Evolutionary conservation across 176 grass and related monocot species (phyloP), one percentile per base, ranked within the genome.

Genomic region (Eleusine indica): DNA sequence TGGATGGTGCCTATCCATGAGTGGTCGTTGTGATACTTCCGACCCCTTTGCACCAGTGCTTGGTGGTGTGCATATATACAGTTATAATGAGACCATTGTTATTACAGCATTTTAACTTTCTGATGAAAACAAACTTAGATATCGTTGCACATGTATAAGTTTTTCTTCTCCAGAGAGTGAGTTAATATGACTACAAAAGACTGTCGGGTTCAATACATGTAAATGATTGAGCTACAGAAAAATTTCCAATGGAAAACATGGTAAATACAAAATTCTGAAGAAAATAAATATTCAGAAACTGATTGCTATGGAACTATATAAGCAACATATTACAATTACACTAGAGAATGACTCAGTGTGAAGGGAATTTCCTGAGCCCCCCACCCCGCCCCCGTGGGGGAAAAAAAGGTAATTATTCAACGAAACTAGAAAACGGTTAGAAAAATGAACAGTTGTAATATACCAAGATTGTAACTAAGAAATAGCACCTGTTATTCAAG

Each of bases 31-130:
- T 90, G 77, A 91, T 89, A 83, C 65, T 89, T 91, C 66, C 74
- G 83, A 92, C 90, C 92, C 87, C 86, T 92, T 94, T 70, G 88
- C 88, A 92, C 88, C 90, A 82, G 85, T 92, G 78, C 66, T 87
- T 89, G 70, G 75, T 87, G 74, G 79, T 90, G 89, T 86, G 87
- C 87, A 98, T 88, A 90, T 86, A 89, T 91, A 94, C 82, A 85
- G 65, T 86, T 86, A 78, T 84, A 57, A 37, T 87, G 73, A 87
- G 57, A 85, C 69, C 85, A 79, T 65, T 75, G 62, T 75, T 80
- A 75, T 75, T 73, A 83, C 0, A 32, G 56, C 9, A 66, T 40
- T 83, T 65, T 65, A 66, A 75, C 19, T 29, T 75, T 83, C 79
- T 46, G 53, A 74, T 83, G 7, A 80, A 75, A 83, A 63, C 6